Base-by-base conservation (phyloP, 2,329 filamentous ascomycete species). In the Ceratocystiopsis minuta region DNA sequence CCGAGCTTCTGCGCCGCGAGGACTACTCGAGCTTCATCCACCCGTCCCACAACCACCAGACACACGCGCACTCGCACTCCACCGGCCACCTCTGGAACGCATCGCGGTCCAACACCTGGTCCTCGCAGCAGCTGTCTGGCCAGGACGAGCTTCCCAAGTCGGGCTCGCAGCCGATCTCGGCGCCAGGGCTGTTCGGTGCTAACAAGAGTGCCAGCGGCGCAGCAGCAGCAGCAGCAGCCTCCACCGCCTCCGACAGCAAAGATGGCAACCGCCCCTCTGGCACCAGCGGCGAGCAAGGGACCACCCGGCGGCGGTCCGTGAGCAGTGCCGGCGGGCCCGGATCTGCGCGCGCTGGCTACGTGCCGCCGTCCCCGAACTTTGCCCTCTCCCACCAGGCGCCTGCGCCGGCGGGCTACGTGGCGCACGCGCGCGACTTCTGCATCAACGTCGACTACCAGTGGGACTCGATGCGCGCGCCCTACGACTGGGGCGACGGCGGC, bases 391-490 rank as follows among this genome's bases (percentile, higher is more conserved):
- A 72, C 9, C 78, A 79, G 9, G 79, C 85, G 37, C 76, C 79
- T 9, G 95, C 96, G 44, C 90, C 90, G 0, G 65, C 75, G 3
- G 90, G 88, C 2, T 93, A 92, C 55, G 82, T 94, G 16, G 74
- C 84, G 0, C 90, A 98, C 60, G 88, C 88, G 10, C 75, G 86
- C 47, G 85, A 96, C 55, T 75, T 80, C 13, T 96, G 86, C 54
- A 68, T 83, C 6, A 71, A 81, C 40, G 70, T 95, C n/a, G 90
- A 98, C 58, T 92, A 84, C 53, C 81, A 88, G 52, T 98, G 90
- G 88, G 87, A 98, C 54, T 95, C 87, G 45, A 88, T 87, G 68
- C 72, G 81, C 14, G 64, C 70, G 3, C 75, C 82, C 0, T 68
- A 84, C 36, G 67, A 78, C 47, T 96, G 90, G 81, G 88, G 87